Evolutionary conservation across 2,329 filamentous ascomycete species (phyloP).

Genomic region (Ophiosphaerella herpotricha): DNA sequence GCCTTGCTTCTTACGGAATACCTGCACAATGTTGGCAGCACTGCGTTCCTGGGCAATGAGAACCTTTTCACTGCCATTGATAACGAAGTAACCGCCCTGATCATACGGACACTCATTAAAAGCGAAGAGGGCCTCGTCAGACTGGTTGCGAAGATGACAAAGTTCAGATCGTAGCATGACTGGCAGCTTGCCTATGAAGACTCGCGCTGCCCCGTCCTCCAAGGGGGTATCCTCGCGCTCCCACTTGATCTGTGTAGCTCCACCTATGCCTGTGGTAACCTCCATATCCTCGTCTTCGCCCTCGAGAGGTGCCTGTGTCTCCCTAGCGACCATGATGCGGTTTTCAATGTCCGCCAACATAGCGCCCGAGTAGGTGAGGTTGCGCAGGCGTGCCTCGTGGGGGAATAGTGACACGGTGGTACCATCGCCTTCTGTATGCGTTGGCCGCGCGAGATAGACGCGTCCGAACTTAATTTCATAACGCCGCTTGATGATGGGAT

Average conservation of each 20-base stretch:
- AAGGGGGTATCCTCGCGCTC: conserved; percentile 55
- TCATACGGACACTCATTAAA: conserved; percentile 98
- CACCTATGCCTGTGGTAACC: conserved; percentile 32
- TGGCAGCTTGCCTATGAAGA: conserved; percentile 93
- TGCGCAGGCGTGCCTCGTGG: conserved; percentile 93
- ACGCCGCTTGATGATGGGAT: conserved; percentile 79
- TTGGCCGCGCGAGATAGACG: conserved; percentile 85
- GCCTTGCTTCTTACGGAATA: conserved; percentile 98
- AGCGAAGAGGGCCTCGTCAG: conserved; percentile 83
- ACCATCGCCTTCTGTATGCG: conserved; percentile 91
- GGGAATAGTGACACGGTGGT: conserved; percentile 83
- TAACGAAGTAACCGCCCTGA: conserved; percentile 97
- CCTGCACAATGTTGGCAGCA: conserved; percentile 97
- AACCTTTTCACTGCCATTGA: conserved; percentile 98
- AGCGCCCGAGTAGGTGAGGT: conserved; percentile 91
- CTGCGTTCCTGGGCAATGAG: conserved; percentile 97
- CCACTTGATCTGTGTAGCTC: conserved; percentile 50
- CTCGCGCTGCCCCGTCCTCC: conserved; percentile 63
- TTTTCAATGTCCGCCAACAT: conserved; percentile 89
- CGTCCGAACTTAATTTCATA: conserved; percentile 96
- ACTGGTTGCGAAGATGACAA: conserved; percentile 82
- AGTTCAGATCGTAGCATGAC: conserved; percentile 99
- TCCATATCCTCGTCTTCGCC: conserved; percentile 66
- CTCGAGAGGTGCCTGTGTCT: conserved; percentile 68
- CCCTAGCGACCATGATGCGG: conserved; percentile 80